phyloP scores from a whole-genome alignment of 2,329 filamentous ascomycete genomes.

The Pestalotiopsis fici region DNA sequence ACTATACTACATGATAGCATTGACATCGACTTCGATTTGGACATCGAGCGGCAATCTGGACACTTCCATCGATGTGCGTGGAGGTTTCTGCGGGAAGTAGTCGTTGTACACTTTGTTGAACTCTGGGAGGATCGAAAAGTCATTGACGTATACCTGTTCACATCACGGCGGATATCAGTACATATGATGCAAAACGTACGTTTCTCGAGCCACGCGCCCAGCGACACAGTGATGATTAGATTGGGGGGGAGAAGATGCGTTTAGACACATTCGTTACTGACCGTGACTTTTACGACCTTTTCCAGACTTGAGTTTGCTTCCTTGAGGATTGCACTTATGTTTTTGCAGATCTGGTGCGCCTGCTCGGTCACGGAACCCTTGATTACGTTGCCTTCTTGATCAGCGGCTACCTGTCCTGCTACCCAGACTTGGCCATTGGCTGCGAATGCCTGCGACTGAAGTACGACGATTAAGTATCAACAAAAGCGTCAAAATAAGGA shows the following conservation, averaged over 20 bases:
- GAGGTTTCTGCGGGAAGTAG: conserved; percentile 1
- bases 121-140: background rate
- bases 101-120: background rate
- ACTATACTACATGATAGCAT: background rate
- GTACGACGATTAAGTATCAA: background rate
- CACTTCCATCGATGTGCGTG: background rate
- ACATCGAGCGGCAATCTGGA: background rate
- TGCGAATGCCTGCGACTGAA: conserved; percentile 1
- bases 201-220: background rate
- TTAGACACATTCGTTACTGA: background rate
- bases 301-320: background rate
- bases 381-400: background rate
- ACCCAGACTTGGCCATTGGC: conserved; percentile 3
- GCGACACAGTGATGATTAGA: background rate
- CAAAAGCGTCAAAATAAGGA: background rate
- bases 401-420: background rate
- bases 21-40: background rate
- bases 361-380: background rate
- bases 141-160: background rate
- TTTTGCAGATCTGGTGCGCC: conserved; percentile 4
- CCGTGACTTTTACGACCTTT: background rate
- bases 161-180: background rate
- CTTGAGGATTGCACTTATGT: background rate
- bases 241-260: background rate
- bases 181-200: background rate